These are phyloP conservation scores for Syzygium syzygioides DNA, from an alignment of 441 rosid species.

Conservation along the genomic window DNA sequence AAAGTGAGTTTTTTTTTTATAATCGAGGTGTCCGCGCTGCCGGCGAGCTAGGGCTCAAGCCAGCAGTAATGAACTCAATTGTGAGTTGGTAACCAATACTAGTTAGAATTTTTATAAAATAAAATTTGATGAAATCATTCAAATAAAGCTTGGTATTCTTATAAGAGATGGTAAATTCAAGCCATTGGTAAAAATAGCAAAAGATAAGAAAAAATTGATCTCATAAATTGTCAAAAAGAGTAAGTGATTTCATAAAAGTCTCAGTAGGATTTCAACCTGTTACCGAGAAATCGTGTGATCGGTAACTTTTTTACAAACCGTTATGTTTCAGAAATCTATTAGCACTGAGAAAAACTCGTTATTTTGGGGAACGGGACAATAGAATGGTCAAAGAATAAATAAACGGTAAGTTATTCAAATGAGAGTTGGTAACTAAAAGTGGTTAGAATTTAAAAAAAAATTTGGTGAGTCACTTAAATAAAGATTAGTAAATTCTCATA, in stretches of 20 bases:
- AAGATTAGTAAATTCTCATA: not conserved
- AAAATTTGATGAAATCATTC: not conserved
- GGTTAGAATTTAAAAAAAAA: not conserved
- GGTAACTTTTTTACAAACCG: not conserved
- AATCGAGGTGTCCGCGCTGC: no score
- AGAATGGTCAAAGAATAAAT: not conserved
- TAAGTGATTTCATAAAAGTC: not conserved
- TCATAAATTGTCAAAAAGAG: not conserved
- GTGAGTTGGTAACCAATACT: not conserved
- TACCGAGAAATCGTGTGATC: not conserved
- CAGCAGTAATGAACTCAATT: no score
- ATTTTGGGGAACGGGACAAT: not conserved
- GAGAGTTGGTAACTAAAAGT: not conserved
- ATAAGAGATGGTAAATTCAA: not conserved
- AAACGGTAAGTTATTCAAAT: not conserved
- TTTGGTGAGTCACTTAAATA: not conserved
- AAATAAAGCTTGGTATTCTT: not conserved
- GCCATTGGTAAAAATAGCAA: not conserved
- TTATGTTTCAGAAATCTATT: not conserved
- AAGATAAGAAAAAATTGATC: not conserved
- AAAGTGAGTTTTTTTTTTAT: fast-evolving
- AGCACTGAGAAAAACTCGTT: fast-evolving
- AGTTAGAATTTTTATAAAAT: not conserved
- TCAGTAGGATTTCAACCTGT: not conserved
- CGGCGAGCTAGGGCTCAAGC: no score